Percentiles rank a stretch among this genome's conserved stretches.
Conservation (phyloP, 2,329 filamentous ascomycete species). For the Fusarium anthophilum region DNA sequence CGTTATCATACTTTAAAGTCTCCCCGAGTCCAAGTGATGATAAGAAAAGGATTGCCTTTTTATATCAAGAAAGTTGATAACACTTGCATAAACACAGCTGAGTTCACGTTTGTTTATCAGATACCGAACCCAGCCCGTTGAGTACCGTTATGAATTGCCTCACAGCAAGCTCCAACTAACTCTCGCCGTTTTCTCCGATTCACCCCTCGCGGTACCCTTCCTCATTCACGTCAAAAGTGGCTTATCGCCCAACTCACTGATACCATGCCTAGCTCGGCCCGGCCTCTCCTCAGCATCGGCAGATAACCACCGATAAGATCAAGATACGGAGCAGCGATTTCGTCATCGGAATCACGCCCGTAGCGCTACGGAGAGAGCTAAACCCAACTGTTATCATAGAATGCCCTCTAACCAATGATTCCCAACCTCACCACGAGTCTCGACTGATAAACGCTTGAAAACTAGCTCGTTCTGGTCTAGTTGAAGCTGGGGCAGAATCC, state of each 20-base stretch:
- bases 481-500: constrained; percentile 3
- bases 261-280: not conserved
- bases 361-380: not conserved
- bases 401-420: not conserved
- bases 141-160: not conserved
- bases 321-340: not conserved
- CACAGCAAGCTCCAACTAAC: not conserved
- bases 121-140: not conserved
- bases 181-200: not conserved
- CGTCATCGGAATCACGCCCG: not conserved
- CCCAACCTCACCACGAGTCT: not conserved
- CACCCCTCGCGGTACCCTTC: constrained; percentile 13
- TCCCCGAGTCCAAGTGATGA: not conserved
- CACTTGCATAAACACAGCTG: not conserved
- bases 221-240: not conserved
- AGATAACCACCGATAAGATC: not conserved
- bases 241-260: not conserved
- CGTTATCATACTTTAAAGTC: not conserved
- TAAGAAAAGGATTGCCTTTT: not conserved
- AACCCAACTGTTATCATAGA: not conserved
- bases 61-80: not conserved
- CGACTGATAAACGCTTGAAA: not conserved
- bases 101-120: not conserved
- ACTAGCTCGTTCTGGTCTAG: not conserved
- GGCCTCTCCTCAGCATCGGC: not conserved